These are phyloP conservation scores for Eleusine coracana DNA, from an alignment of 176 grass and related monocot species.

Conservation along the genomic window DNA sequence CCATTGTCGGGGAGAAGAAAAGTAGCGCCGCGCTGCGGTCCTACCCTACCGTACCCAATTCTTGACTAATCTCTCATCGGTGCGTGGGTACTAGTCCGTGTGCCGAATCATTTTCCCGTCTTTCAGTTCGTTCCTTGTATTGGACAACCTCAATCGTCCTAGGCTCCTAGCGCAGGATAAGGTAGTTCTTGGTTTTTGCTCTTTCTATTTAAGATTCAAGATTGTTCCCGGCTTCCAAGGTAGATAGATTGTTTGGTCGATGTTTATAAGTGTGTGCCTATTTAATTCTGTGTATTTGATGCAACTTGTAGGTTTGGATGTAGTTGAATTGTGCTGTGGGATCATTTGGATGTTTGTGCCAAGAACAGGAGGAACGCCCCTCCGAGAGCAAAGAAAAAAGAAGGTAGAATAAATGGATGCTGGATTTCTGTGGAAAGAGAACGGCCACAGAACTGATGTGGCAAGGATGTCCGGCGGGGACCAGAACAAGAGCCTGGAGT, in stretches of 20 bases:
- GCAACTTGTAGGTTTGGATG: conserved; percentile 8
- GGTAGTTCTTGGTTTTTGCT: conserved; percentile 13
- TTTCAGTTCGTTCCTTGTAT: background rate
- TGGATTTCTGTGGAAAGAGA: conserved; percentile 8
- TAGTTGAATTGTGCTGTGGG: conserved; percentile 16
- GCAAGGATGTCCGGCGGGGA: conserved; percentile 27
- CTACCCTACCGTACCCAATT: conserved; percentile 19
- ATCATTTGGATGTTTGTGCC: background rate
- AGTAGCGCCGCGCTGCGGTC: background rate
- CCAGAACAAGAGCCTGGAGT: conserved; percentile 49
- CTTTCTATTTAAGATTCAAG: conserved; percentile 5
- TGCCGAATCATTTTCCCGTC: background rate
- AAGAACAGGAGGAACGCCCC: background rate
- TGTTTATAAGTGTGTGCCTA: background rate
- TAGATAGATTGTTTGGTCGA: background rate
- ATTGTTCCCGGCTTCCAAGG: background rate
- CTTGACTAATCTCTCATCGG: conserved; percentile 22
- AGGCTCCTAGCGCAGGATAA: background rate
- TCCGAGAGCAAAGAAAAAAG: background rate
- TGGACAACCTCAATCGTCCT: background rate
- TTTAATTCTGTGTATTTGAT: background rate
- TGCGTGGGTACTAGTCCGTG: background rate
- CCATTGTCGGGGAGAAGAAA: background rate
- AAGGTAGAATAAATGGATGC: conserved; percentile 27
- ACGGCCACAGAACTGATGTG: background rate